phyloP scores from a whole-genome alignment of 1,284 basidiomycete species.

The Vanrija humicola region DNA sequence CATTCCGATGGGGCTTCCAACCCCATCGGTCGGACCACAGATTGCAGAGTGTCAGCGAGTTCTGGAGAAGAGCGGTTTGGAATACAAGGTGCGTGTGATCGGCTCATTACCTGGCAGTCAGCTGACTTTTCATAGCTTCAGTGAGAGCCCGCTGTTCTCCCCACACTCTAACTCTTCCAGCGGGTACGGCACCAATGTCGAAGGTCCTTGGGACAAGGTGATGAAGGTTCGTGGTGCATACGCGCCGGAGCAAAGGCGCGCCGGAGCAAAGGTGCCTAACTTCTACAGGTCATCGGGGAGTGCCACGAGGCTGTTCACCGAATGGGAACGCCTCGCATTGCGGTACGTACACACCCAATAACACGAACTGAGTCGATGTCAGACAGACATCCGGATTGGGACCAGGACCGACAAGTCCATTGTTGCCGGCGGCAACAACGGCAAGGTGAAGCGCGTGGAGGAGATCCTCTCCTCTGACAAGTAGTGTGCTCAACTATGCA shows the following conservation, averaged over 20 bases:
- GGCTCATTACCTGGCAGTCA: background rate
- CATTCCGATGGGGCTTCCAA: conserved; percentile 48
- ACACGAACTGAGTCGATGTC: conserved; percentile 24
- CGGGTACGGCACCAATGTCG: conserved; percentile 85
- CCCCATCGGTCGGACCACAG: conserved; percentile 49
- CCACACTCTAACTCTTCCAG: conserved; percentile 47
- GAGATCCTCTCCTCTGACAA: conserved; percentile 56
- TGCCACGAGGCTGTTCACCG: conserved; percentile 84
- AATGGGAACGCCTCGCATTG: conserved; percentile 43
- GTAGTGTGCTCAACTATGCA: background rate
- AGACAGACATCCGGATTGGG: conserved; percentile 88
- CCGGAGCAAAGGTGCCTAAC: background rate
- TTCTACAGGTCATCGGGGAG: conserved; percentile 53
- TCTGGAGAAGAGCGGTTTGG: conserved; percentile 73
- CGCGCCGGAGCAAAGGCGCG: too few relatives aligned
- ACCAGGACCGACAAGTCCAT: conserved; percentile 72
- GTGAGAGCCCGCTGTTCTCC: conserved; percentile 59
- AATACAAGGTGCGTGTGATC: conserved; percentile 61
- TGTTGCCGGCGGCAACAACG: conserved; percentile 65
- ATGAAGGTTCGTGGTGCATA: conserved; percentile 26
- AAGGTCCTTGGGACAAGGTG: conserved; percentile 79
- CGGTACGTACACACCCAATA: conserved; percentile 23
- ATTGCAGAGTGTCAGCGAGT: conserved; percentile 65
- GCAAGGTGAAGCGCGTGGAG: conserved; percentile 72
- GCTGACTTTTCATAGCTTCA: conserved; percentile 20